phyloP scores from a whole-genome alignment of 2,329 filamentous ascomycete genomes.

The Taxawa tesnikishii region DNA sequence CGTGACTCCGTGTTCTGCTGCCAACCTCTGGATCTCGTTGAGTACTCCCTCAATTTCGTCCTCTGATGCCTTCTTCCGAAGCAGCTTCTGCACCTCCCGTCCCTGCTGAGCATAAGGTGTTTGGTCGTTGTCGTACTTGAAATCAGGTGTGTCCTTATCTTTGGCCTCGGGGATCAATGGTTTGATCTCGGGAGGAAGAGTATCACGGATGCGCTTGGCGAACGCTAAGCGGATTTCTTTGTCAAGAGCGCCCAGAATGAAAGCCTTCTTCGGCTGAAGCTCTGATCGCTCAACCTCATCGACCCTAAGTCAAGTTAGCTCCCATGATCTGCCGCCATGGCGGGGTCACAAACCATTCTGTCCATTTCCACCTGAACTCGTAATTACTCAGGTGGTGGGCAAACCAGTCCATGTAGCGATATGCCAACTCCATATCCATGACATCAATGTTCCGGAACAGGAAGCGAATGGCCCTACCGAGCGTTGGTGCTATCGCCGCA shows the following conservation, averaged over 20 bases:
- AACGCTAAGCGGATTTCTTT: conserved; percentile 97
- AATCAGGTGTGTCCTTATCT: conserved; percentile 90
- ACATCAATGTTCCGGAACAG: conserved; percentile 71
- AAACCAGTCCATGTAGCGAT: conserved; percentile 95
- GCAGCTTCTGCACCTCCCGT: conserved; percentile 64
- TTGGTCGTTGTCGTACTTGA: conserved; percentile 70
- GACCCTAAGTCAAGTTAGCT: too few species aligned
- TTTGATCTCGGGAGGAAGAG: conserved; percentile 74
- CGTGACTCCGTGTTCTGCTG: conserved; percentile 50
- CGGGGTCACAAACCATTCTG: too few species aligned
- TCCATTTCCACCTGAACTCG: conserved; percentile 99
- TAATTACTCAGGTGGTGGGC: conserved; percentile 97
- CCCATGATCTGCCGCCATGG: too few species aligned
- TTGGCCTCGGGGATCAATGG: conserved; percentile 71
- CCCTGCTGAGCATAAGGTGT: conserved; percentile 76
- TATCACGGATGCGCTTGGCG: conserved; percentile 89
- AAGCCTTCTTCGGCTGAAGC: conserved; percentile 80
- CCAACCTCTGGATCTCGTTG: conserved; percentile 68
- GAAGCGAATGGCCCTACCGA: conserved; percentile 85
- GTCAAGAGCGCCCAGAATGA: conserved; percentile 80
- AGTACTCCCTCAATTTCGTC: conserved; percentile 78
- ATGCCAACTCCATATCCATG: conserved; percentile 76
- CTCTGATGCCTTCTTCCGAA: conserved; percentile 74
- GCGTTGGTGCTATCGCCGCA: conserved; percentile 85
- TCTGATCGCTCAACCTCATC: conserved; percentile 69